A percentile compares a stretch with the other conserved stretches of the same genome.
Evolutionary conservation across 1,284 basidiomycete genomes (phyloP).

Genomic region (Fomitiporia mediterranea): DNA sequence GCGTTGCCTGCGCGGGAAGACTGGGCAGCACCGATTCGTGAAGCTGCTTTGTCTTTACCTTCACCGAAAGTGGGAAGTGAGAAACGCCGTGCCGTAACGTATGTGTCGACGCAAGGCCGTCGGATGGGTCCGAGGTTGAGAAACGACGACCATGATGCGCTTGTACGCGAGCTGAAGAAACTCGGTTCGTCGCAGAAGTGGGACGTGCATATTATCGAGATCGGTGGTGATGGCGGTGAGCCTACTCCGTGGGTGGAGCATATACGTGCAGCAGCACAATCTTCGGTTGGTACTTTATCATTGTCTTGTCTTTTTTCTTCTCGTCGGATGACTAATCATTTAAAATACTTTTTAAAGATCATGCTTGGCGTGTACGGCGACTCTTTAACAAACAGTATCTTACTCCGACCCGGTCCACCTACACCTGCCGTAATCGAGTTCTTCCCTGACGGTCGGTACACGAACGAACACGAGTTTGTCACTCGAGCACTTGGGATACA

Average conservation of each 20-base stretch:
- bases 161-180: constrained; percentile 46
- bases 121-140: constrained; percentile 41
- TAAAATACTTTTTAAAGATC: constrained; percentile 38
- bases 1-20: constrained; percentile 16
- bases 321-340: too few relatives aligned
- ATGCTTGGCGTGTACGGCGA: constrained; percentile 69
- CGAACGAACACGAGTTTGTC: constrained; percentile 63
- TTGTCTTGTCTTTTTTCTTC: too few relatives aligned
- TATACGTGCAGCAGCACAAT: constrained; percentile 63
- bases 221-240: constrained; percentile 40
- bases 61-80: background rate
- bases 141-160: constrained; percentile 45
- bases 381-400: constrained; percentile 68
- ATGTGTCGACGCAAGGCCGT: constrained; percentile 62
- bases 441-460: constrained; percentile 69
- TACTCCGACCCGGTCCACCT: constrained; percentile 42
- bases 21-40: constrained; percentile 16
- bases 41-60: background rate
- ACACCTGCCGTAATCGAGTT: constrained; percentile 55
- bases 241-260: constrained; percentile 40
- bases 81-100: constrained; percentile 54
- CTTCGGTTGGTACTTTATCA: constrained; percentile 59
- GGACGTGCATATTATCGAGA: constrained; percentile 63
- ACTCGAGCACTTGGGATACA: constrained; percentile 60
- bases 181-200: constrained; percentile 56